Base-by-base conservation (phyloP, 2,329 filamentous ascomycete species). In the Aspergillus fischeri region DNA sequence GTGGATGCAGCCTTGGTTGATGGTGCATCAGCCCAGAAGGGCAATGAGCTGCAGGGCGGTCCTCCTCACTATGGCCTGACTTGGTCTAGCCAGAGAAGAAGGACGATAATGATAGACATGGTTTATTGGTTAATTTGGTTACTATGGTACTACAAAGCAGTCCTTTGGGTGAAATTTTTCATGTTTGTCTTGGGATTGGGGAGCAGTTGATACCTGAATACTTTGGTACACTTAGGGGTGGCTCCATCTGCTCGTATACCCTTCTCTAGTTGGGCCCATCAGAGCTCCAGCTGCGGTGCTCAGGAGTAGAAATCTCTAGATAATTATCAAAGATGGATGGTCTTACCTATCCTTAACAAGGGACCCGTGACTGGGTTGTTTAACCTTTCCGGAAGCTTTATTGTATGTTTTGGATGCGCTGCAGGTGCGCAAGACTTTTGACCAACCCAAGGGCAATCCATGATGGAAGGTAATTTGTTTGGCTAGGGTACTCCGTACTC, bases 21-120 rank as follows among this genome's bases (percentile, higher is more conserved):
- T 24, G 44, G 44, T 9, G 44, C 20, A 47, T 47, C 53, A 51
- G 54, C 59, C 59, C 35, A 48, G 57, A 59, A 60, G 54, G 63
- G 65, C 56, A 67, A 62, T 61, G 62, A 62, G 65, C 60, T 63
- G 65, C 63, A 68, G 64, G 63, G 58, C 58, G 60, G 60, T 53
- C 53, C 62, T 55, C 54, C 59, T 62, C 21, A 47, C 44, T 47
- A 47, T 47, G 44, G 21, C 44, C 44, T 25, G 44, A 47, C 44
- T 47, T 7, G 44, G 44, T 47, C 44, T 47, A 47, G 44, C 44
- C 21, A 58, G 52, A 59, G 47, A 55, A 29, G 52, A 51, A 56
- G 44, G 48, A 35, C n/a, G 29, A 25, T 55, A 52, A 28, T 32
- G 20, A 35, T n/a, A 47, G 42, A 17, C 47, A 25, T 49, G 24